Conservation (phyloP, 768 basidiomycete genomes). For the Suillus subalutaceus region DNA sequence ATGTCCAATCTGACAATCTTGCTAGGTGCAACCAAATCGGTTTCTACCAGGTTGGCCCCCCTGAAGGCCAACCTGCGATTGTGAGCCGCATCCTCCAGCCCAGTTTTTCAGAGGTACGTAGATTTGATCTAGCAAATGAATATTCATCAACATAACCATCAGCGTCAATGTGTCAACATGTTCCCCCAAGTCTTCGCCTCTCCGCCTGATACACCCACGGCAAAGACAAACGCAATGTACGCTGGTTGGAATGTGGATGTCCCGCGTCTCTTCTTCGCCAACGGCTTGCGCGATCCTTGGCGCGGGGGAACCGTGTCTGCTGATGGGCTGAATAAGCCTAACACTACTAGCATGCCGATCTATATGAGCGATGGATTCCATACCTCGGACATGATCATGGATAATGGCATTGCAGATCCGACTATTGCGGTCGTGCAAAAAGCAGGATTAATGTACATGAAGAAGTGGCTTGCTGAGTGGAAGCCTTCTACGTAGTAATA, state of each 20-base stretch:
- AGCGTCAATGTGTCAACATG: conserved; percentile 72
- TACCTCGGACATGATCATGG: conserved; percentile 57
- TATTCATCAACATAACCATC: background rate
- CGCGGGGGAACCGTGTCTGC: conserved; percentile 69
- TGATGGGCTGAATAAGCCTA: conserved; percentile 45
- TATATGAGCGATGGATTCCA: conserved; percentile 66
- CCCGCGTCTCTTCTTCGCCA: conserved; percentile 68
- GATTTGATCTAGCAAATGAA: background rate
- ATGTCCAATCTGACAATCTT: conserved; percentile 5
- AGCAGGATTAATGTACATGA: conserved; percentile 54
- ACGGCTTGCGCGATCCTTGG: conserved; percentile 71
- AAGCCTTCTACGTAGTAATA: background rate
- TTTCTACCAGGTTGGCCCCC: conserved; percentile 44
- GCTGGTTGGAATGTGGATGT: conserved; percentile 66
- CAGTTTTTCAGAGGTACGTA: conserved; percentile 29
- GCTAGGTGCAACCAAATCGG: conserved; percentile 74
- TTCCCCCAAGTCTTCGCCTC: conserved; percentile 61
- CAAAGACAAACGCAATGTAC: conserved; percentile 51
- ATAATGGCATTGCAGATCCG: conserved; percentile 47
- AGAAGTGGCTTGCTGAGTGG: conserved; percentile 55
- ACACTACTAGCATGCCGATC: conserved; percentile 59
- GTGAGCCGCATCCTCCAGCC: conserved; percentile 37
- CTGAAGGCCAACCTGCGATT: conserved; percentile 36
- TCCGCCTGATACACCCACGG: conserved; percentile 46
- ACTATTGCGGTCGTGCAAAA: conserved; percentile 57